Conservation (phyloP, 2,329 filamentous ascomycete species). For the Apiospora rasikravindrae region DNA sequence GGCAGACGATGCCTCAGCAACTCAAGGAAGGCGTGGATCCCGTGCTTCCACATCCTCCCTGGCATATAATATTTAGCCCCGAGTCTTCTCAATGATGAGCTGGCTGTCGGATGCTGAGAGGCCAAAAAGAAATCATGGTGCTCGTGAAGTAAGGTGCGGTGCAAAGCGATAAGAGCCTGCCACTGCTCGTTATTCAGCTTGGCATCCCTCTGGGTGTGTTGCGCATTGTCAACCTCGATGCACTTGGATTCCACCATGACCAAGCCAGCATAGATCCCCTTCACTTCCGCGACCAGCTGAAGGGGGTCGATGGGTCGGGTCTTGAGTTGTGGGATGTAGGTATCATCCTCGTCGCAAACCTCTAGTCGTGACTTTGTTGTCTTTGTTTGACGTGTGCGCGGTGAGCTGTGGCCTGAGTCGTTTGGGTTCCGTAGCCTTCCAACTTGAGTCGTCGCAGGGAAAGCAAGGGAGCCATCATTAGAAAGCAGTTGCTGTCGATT, state of each 20-base stretch:
- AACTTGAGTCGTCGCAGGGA: not conserved
- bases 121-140: slow-evolving; percentile 77
- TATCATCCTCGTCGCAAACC: not conserved
- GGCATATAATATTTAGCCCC: slow-evolving; percentile 90
- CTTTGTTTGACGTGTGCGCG: not conserved
- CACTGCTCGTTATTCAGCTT: slow-evolving; percentile 66
- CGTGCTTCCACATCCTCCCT: slow-evolving; percentile 91
- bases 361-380: not conserved
- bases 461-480: no score
- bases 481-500: no score
- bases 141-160: no score
- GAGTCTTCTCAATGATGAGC: slow-evolving; percentile 67
- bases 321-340: slow-evolving; percentile 30
- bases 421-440: not conserved
- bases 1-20: slow-evolving; percentile 55
- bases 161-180: no score
- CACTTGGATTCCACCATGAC: slow-evolving; percentile 88
- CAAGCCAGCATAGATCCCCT: slow-evolving; percentile 75
- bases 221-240: slow-evolving; percentile 77
- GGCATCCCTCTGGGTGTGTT: slow-evolving; percentile 47
- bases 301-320: slow-evolving; percentile 72
- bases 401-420: not conserved
- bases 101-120: slow-evolving; percentile 82
- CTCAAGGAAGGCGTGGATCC: slow-evolving; percentile 81
- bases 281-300: slow-evolving; percentile 55